phyloP scores from a whole-genome alignment of 176 grass and related monocot species.

The Hordeum marinum region DNA sequence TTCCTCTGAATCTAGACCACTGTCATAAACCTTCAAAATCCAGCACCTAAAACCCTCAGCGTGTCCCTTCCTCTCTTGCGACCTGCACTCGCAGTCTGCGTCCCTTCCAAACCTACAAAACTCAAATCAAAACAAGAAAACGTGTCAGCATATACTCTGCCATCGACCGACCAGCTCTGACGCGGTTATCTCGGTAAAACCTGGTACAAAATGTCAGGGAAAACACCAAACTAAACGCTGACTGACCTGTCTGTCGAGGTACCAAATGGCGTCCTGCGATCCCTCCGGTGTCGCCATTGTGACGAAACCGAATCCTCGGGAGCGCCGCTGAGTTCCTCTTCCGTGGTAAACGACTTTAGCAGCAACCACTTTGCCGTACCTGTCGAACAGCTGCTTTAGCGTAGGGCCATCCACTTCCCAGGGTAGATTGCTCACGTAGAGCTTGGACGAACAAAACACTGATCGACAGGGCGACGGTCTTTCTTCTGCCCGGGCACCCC shows the following conservation, averaged over 20 bases:
- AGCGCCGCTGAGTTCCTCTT: not conserved
- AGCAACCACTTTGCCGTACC: not conserved
- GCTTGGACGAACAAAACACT: not conserved
- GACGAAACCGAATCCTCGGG: not conserved
- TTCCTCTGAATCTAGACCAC: not conserved
- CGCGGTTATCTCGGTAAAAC: not conserved
- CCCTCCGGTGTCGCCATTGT: not conserved
- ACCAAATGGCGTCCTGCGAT: not conserved
- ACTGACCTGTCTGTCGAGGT: not conserved
- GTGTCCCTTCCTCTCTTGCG: not conserved
- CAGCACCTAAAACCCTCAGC: slow-evolving; percentile 30
- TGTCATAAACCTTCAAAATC: not conserved
- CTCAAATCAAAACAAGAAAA: not conserved
- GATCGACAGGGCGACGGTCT: slow-evolving; percentile 16
- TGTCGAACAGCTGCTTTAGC: not conserved
- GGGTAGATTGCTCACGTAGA: not conserved
- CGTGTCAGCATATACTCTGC: not conserved
- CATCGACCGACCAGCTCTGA: not conserved
- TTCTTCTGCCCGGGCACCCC: slow-evolving; percentile 41
- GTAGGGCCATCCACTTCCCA: not conserved
- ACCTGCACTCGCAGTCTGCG: not conserved
- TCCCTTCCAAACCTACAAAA: not conserved
- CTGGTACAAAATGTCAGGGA: too few relatives aligned
- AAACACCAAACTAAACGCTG: too few relatives aligned
- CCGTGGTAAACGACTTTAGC: not conserved